These are phyloP conservation scores for Euphorbia pulcherrima DNA, from an alignment of 345 rosid species.

Conservation along the genomic window DNA sequence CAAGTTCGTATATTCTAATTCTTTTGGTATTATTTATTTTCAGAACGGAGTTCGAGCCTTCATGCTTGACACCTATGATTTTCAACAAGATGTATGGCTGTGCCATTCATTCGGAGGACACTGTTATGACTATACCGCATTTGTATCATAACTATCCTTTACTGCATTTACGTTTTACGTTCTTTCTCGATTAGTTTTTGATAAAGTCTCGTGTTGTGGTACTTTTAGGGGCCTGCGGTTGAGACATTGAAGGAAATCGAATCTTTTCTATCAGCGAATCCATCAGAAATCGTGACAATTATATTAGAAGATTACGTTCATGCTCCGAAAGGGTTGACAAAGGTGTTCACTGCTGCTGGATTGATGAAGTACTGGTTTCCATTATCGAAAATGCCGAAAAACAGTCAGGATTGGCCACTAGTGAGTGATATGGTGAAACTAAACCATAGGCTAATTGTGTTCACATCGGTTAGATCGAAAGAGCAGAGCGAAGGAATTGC, in stretches of 20 bases:
- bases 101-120: conserved; percentile 62
- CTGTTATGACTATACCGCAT: conserved; percentile 57
- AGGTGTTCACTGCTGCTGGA: conserved; percentile 53
- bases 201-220: neutral
- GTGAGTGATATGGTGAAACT: conserved; percentile 56
- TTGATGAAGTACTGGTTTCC: conserved; percentile 69
- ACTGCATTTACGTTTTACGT: neutral
- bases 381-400: conserved; percentile 46
- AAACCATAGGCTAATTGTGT: conserved; percentile 53
- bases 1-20: neutral
- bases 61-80: conserved; percentile 70
- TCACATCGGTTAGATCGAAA: conserved; percentile 53
- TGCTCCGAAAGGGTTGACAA: conserved; percentile 48
- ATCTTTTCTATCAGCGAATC: conserved; percentile 54
- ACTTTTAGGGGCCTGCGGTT: conserved; percentile 51
- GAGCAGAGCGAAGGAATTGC: conserved; percentile 61
- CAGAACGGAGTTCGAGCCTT: conserved; percentile 65
- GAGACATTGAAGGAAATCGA: conserved; percentile 53
- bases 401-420: conserved; percentile 61
- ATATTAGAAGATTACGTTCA: conserved; percentile 66
- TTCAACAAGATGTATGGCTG: conserved; percentile 59
- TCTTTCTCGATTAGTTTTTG: neutral
- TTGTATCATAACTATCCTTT: conserved; percentile 27
- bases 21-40: neutral
- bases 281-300: conserved; percentile 48